Percentiles rank a stretch among this genome's conserved stretches.
phyloP scores from a whole-genome alignment of 768 basidiomycete genomes.

The Termitomyces sp. region DNA sequence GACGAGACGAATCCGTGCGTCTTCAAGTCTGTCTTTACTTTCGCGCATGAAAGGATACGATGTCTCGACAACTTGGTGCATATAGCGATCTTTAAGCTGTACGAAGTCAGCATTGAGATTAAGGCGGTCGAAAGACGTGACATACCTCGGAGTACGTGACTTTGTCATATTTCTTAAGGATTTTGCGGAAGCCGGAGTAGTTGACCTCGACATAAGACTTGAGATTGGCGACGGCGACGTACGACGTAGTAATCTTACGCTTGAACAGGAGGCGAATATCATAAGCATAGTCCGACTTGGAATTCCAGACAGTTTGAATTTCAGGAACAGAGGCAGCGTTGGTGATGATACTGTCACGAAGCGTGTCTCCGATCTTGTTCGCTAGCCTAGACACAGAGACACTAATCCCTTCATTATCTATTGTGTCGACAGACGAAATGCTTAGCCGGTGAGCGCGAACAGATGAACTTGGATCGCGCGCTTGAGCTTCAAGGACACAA shows the following conservation, averaged over 20 bases:
- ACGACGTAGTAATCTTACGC: conserved; percentile 78
- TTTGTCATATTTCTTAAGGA: conserved; percentile 98
- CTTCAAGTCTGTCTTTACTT: conserved; percentile 58
- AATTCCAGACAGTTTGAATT: conserved; percentile 65
- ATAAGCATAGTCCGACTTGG: conserved; percentile 72
- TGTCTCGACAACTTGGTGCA: conserved; percentile 63
- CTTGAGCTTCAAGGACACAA: not conserved
- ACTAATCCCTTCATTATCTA: conserved; percentile 6
- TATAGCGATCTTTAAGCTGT: conserved; percentile 73
- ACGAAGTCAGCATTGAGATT: not conserved
- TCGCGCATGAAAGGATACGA: conserved; percentile 61
- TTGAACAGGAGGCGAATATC: conserved; percentile 86
- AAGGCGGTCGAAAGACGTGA: not conserved
- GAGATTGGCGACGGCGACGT: conserved; percentile 69
- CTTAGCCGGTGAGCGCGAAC: conserved; percentile 29
- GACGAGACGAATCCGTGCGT: conserved; percentile 51
- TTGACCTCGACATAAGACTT: conserved; percentile 89
- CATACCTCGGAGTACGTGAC: conserved; percentile 64
- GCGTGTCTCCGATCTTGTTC: conserved; percentile 38
- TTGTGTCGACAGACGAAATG: conserved; percentile 42
- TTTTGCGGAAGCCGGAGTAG: conserved; percentile 90
- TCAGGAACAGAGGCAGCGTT: conserved; percentile 11
- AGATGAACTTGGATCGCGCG: conserved; percentile 3
- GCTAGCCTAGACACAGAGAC: conserved; percentile 31
- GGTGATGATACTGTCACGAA: conserved; percentile 48